A percentile compares a stretch with the other conserved stretches of the same genome.
Evolutionary conservation across 768 basidiomycete species (phyloP).

Genomic region (Auricularia cornea): DNA sequence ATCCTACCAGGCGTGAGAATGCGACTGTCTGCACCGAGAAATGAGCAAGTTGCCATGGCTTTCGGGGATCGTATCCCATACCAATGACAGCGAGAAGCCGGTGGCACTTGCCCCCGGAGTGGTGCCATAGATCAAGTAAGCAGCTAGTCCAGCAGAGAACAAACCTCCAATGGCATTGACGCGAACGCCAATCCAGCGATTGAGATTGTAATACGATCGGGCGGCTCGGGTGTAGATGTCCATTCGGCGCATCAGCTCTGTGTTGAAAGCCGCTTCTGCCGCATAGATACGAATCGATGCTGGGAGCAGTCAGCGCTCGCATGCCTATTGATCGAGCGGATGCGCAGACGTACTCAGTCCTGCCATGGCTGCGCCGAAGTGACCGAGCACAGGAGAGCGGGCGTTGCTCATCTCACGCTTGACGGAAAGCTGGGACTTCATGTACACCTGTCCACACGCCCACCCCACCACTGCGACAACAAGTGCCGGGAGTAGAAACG

Average conservation of each 20-base stretch:
- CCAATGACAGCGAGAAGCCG: constrained; percentile 34
- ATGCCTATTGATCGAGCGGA: neutral
- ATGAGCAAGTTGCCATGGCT: neutral
- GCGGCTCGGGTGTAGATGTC: constrained; percentile 25
- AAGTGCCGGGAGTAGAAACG: constrained; percentile 38
- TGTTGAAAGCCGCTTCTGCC: constrained; percentile 24
- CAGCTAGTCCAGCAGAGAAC: constrained; percentile 24
- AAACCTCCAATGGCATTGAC: constrained; percentile 34
- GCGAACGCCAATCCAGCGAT: constrained; percentile 22
- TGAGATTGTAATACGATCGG: constrained; percentile 23
- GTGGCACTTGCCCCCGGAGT: constrained; percentile 33
- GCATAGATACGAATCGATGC: constrained; percentile 35
- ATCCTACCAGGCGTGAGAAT: constrained; percentile 36
- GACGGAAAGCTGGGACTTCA: constrained; percentile 39
- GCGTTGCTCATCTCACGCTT: constrained; percentile 43
- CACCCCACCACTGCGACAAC: constrained; percentile 18
- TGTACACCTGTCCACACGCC: constrained; percentile 27
- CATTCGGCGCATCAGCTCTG: constrained; percentile 23
- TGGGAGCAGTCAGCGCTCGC: constrained; percentile 2
- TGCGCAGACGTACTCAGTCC: constrained; percentile 12
- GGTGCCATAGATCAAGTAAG: constrained; percentile 41
- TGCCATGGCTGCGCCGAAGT: constrained; percentile 9
- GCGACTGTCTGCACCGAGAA: constrained; percentile 24
- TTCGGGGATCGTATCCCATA: constrained; percentile 7
- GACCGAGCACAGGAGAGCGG: constrained; percentile 20